These are phyloP conservation scores for Tetradesmus lagerheimii DNA, from an alignment of 139 green algal species.

Conservation along the genomic window DNA sequence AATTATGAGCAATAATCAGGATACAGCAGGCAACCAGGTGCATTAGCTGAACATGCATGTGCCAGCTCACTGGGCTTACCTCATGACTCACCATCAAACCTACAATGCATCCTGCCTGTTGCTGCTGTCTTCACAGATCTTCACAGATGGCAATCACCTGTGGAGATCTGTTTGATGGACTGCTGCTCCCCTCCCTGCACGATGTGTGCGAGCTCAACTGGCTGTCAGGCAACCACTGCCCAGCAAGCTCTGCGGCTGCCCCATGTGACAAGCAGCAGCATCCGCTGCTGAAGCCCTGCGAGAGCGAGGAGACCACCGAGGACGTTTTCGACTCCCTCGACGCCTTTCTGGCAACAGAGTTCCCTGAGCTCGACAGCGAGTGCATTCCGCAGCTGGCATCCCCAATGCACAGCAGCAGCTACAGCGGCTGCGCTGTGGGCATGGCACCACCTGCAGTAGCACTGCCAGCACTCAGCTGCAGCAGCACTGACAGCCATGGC, in stretches of 20 bases:
- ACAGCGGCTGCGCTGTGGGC: background rate
- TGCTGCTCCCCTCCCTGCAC: background rate
- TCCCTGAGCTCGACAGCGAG: background rate
- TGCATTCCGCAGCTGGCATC: background rate
- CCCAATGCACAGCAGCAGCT: background rate
- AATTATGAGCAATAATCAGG: too few relatives aligned
- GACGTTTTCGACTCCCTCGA: conserved; percentile 9
- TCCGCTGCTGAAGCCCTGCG: background rate
- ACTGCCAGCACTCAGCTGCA: background rate
- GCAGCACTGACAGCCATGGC: background rate
- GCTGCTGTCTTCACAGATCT: background rate
- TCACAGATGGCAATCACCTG: background rate
- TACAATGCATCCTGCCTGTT: background rate
- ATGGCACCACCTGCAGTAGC: background rate
- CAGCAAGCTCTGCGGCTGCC: background rate
- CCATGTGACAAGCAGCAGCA: background rate
- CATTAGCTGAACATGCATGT: too few relatives aligned
- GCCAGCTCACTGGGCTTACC: background rate
- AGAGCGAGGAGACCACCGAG: background rate
- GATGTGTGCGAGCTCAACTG: background rate
- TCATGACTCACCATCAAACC: background rate
- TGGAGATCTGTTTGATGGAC: background rate
- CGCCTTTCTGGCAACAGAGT: background rate
- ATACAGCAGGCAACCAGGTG: too few relatives aligned
- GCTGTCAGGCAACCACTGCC: background rate